Conservation (phyloP, 345 rosid species). For the Citrus hindsii region DNA sequence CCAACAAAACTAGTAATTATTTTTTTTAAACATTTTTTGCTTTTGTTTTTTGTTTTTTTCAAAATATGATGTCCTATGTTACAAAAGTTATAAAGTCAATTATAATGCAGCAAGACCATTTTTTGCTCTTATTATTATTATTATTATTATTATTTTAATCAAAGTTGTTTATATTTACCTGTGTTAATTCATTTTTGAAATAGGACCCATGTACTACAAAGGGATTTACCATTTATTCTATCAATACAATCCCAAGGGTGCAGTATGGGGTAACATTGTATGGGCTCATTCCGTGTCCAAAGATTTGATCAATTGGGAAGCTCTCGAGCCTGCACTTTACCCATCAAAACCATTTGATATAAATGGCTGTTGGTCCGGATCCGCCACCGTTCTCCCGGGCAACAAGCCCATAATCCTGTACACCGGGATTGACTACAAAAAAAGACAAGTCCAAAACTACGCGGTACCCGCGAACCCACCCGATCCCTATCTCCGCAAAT, state of each 20-base stretch:
- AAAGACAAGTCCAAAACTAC: constrained; percentile 62
- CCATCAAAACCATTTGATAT: constrained; percentile 69
- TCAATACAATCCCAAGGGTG: constrained; percentile 82
- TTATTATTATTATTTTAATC: no score
- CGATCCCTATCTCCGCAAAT: constrained; percentile 69
- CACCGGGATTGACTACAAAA: constrained; percentile 55
- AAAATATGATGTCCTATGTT: no score
- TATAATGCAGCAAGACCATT: no score
- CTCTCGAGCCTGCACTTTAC: constrained; percentile 64
- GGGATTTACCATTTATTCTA: constrained; percentile 86
- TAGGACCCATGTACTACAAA: constrained; percentile 77
- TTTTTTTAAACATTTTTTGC: not conserved
- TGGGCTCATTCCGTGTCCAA: constrained; percentile 96
- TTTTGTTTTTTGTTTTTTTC: no score
- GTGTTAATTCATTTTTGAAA: not conserved
- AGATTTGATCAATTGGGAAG: constrained; percentile 75
- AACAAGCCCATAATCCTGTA: constrained; percentile 65
- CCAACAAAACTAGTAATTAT: not conserved
- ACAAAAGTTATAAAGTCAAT: no score
- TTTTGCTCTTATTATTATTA: no score
- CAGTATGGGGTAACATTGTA: constrained; percentile 94
- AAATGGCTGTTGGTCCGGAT: constrained; percentile 91
- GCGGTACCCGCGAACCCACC: constrained; percentile 66
- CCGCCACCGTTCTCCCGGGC: constrained; percentile 62
- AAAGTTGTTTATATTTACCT: not conserved